phyloP scores from a whole-genome alignment of 2,329 filamentous ascomycete species.

The Chaetomiaceae sp. region DNA sequence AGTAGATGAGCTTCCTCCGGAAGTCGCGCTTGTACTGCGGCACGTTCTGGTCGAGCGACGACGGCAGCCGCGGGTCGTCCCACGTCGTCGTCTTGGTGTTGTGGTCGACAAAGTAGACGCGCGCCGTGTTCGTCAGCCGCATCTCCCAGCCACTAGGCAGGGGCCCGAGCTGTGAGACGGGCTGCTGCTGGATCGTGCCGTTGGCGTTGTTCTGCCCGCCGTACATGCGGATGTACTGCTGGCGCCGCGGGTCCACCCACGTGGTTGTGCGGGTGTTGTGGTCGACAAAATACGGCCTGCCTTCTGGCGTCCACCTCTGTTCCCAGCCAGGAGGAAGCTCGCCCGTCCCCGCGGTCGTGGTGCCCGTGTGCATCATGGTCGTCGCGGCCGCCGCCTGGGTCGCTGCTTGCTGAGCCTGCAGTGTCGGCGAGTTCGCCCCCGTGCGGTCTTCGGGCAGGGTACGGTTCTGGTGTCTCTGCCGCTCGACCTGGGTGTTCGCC shows the following conservation, averaged over 20 bases:
- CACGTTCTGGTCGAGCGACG: conserved; percentile 94
- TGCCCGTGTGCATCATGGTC: conserved; percentile 91
- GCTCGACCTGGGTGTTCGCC: conserved; percentile 87
- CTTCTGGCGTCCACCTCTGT: conserved; percentile 91
- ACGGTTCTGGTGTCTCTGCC: conserved; percentile 88
- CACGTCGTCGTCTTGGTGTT: conserved; percentile 99
- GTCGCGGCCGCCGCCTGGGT: conserved; percentile 51
- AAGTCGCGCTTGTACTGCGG: conserved; percentile 99
- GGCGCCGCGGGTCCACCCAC: conserved; percentile 94
- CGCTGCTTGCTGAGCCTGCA: conserved; percentile 51
- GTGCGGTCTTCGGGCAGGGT: conserved; percentile 95
- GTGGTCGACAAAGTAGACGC: conserved; percentile 98
- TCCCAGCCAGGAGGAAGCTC: conserved; percentile 97
- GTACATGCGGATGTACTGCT: conserved; percentile 99
- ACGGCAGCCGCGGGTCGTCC: conserved; percentile 94
- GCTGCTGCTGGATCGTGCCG: conserved; percentile 91
- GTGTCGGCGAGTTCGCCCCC: conserved; percentile 83
- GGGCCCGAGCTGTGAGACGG: conserved; percentile 92
- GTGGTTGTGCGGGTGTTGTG: conserved; percentile 98
- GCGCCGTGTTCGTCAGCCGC: conserved; percentile 94
- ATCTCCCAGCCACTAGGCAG: conserved; percentile 98
- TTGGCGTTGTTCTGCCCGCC: conserved; percentile 78
- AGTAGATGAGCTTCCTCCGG: conserved; percentile 96
- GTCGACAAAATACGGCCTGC: conserved; percentile 93
- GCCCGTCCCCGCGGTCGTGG: conserved; percentile 88